Evolutionary conservation across 2,329 filamentous ascomycete species (phyloP).

Genomic region (Rhynchosporium secalis): DNA sequence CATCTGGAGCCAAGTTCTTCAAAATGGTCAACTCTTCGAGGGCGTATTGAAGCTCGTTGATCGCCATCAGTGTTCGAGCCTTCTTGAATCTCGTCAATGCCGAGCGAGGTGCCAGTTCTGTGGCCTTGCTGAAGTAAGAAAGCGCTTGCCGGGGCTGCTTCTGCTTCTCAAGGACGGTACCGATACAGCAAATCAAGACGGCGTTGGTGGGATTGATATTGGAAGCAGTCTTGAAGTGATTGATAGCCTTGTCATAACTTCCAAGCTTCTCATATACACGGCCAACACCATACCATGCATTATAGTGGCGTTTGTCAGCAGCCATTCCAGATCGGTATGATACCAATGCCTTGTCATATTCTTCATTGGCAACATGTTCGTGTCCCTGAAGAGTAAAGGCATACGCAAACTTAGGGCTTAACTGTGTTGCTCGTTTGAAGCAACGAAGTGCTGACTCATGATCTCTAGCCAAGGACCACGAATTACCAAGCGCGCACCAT

Average conservation of each 20-base stretch:
- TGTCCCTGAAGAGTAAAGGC: slow-evolving; percentile 95
- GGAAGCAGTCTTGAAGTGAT: slow-evolving; percentile 86
- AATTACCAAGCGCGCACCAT: slow-evolving; percentile 94
- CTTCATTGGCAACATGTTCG: slow-evolving; percentile 93
- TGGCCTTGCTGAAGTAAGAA: slow-evolving; percentile 77
- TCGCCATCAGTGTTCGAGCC: slow-evolving; percentile 78
- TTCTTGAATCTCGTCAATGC: slow-evolving; percentile 91
- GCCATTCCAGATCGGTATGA: slow-evolving; percentile 85
- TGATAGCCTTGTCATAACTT: slow-evolving; percentile 86
- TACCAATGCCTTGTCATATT: slow-evolving; percentile 90
- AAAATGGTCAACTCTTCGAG: slow-evolving; percentile 82
- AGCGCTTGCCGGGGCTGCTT: slow-evolving; percentile 79
- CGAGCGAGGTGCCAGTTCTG: slow-evolving; percentile 76
- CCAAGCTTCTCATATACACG: slow-evolving; percentile 86
- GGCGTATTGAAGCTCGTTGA: slow-evolving; percentile 70
- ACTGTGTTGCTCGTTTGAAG: slow-evolving; percentile 90
- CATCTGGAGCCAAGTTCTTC: slow-evolving; percentile 88
- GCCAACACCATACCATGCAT: slow-evolving; percentile 92
- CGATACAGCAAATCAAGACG: slow-evolving; percentile 89
- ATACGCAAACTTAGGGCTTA: slow-evolving; percentile 89
- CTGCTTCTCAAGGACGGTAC: slow-evolving; percentile 84
- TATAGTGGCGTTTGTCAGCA: slow-evolving; percentile 88
- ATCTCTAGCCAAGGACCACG: slow-evolving; percentile 87
- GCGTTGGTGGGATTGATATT: slow-evolving; percentile 92
- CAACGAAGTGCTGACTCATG: slow-evolving; percentile 93